Conservation (phyloP, 2,329 filamentous ascomycete species). For the Penicillium sclerotiorum region DNA sequence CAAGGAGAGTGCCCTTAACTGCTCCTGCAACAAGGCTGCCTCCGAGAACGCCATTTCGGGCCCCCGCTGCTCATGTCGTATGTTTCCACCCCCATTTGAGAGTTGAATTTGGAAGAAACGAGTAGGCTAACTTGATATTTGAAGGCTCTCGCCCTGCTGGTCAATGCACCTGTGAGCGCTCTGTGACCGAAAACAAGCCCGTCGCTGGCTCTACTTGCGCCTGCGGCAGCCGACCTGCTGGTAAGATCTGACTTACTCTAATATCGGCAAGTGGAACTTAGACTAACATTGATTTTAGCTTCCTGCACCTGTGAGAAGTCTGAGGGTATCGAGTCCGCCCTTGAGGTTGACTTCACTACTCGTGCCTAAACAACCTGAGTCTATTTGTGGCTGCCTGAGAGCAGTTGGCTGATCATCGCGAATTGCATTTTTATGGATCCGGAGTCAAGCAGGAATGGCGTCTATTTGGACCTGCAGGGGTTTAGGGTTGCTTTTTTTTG, state of each 20-base stretch:
- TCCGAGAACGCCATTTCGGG: constrained; percentile 74
- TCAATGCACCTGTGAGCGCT: constrained; percentile 78
- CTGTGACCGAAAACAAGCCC: constrained; percentile 68
- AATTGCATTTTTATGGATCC: constrained; percentile 14
- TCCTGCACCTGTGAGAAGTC: constrained; percentile 84
- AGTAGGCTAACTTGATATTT: neutral
- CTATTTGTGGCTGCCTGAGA: neutral
- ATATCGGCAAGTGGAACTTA: neutral
- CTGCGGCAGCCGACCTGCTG: constrained; percentile 73
- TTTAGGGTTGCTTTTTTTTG: neutral
- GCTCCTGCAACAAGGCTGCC: constrained; percentile 76
- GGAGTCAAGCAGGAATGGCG: constrained; percentile 9
- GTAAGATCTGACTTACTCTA: constrained; percentile 51
- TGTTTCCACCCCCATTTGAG: constrained; percentile 27
- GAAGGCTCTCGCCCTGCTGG: constrained; percentile 72
- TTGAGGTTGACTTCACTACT: constrained; percentile 86
- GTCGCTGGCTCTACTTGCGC: constrained; percentile 66
- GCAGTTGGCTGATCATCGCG: neutral
- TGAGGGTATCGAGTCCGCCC: constrained; percentile 61
- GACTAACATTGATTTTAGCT: constrained; percentile 43
- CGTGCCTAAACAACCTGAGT: constrained; percentile 39
- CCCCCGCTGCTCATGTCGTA: constrained; percentile 79
- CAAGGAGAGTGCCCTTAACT: constrained; percentile 81
- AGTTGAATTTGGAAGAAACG: neutral
- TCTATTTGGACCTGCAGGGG: constrained; percentile 3